Conservation (phyloP, 1,284 basidiomycete genomes). For the Malassezia vespertilionis region DNA sequence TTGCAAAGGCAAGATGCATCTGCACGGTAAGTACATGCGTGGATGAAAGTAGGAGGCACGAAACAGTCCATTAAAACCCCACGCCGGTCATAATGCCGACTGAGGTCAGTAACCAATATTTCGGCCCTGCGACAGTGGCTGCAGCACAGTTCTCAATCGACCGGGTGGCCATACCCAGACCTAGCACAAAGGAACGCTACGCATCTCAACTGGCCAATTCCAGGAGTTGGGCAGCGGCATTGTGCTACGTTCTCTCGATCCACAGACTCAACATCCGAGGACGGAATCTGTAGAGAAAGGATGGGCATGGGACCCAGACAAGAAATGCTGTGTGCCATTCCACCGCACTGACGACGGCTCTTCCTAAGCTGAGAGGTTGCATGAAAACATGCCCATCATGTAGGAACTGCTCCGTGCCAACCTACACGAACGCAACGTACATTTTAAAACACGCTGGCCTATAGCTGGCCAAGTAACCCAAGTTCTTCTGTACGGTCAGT, state of each 20-base stretch:
- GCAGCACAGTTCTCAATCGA: constrained; percentile 7
- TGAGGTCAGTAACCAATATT: constrained; percentile 16
- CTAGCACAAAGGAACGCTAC: neutral
- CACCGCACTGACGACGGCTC: constrained; percentile 45
- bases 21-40: neutral
- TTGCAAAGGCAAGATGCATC: too few relatives aligned
- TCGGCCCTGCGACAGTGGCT: constrained; percentile 9
- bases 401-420: neutral
- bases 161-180: neutral
- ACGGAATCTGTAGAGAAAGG: constrained; percentile 18
- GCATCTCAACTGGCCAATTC: too few relatives aligned
- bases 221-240: too few relatives aligned
- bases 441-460: too few relatives aligned
- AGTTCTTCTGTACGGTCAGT: too few relatives aligned
- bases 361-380: constrained; percentile 45
- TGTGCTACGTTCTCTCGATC: constrained; percentile 16
- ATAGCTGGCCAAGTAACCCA: too few relatives aligned
- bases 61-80: too few relatives aligned
- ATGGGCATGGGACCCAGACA: neutral
- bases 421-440: neutral
- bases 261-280: constrained; percentile 12
- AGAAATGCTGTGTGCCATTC: neutral
- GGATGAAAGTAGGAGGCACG: too few relatives aligned
- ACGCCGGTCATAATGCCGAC: neutral
- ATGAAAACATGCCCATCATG: constrained; percentile 39